These are phyloP conservation scores for Xylaria sp. DNA, from an alignment of 2,329 filamentous ascomycete genomes.

Conservation along the genomic window DNA sequence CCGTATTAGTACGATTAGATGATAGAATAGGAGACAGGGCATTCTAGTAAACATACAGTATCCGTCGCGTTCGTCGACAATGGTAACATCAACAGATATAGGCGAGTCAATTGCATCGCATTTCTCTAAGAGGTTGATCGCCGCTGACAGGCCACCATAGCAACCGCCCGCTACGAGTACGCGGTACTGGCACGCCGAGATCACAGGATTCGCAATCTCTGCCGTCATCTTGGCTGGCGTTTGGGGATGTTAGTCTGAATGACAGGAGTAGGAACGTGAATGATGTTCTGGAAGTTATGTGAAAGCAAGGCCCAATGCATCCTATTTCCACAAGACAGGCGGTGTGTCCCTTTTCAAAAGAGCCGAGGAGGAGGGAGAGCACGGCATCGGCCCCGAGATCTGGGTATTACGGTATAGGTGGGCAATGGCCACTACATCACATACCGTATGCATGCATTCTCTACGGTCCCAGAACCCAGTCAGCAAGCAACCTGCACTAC, in stretches of 20 bases:
- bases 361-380: background rate
- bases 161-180: conserved; percentile 77
- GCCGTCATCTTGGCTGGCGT: conserved; percentile 30
- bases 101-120: conserved; percentile 62
- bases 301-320: background rate
- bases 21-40: background rate
- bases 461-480: conserved; percentile 14
- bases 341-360: conserved; percentile 26
- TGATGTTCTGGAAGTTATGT: background rate
- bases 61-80: conserved; percentile 85
- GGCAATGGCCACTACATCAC: background rate
- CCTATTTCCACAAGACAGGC: conserved; percentile 7
- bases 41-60: conserved; percentile 69
- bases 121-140: conserved; percentile 74
- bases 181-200: conserved; percentile 55
- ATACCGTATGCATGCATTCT: background rate
- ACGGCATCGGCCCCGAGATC: background rate
- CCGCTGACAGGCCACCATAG: conserved; percentile 75
- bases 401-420: background rate
- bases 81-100: conserved; percentile 73
- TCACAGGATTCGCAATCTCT: conserved; percentile 24
- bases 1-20: conserved; percentile 23
- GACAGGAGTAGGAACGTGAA: background rate
- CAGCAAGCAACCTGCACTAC: conserved; percentile 9
- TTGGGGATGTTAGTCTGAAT: background rate